phyloP scores from a whole-genome alignment of 2,329 filamentous ascomycete genomes.

The Monosporascus sp. region DNA sequence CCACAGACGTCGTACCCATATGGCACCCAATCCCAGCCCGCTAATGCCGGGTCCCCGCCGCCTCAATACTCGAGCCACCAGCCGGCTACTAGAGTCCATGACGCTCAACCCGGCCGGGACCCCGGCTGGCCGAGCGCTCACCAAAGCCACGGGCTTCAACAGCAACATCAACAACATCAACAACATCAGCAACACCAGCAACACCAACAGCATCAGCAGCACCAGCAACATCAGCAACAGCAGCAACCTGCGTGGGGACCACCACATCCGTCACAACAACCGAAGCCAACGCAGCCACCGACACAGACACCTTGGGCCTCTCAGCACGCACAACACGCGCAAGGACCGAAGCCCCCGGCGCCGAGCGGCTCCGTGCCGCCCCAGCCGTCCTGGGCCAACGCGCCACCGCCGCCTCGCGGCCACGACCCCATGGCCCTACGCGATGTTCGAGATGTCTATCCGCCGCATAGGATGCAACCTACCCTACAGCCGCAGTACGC shows the following conservation, averaged over 20 bases:
- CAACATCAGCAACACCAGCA: constrained; percentile 14
- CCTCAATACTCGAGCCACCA: constrained; percentile 50
- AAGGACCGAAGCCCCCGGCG: constrained; percentile 31
- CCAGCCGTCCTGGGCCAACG: constrained; percentile 31
- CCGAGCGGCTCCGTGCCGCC: constrained; percentile 28
- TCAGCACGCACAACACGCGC: constrained; percentile 34
- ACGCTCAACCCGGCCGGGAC: constrained; percentile 33
- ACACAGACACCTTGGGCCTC: constrained; percentile 34
- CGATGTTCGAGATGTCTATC: constrained; percentile 22
- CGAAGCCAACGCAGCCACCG: constrained; percentile 30
- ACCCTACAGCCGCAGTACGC: constrained; percentile 31
- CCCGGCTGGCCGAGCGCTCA: constrained; percentile 29
- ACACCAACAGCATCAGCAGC: constrained; percentile 16
- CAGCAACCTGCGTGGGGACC: constrained; percentile 27
- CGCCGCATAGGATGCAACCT: constrained; percentile 23
- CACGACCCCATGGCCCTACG: constrained; percentile 27
- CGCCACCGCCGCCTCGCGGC: constrained; percentile 21
- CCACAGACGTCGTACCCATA: constrained; percentile 41
- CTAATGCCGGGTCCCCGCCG: constrained; percentile 45
- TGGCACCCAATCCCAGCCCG: constrained; percentile 34
- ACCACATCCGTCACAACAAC: constrained; percentile 32
- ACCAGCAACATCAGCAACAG: constrained; percentile 20
- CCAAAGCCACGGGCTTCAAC: constrained; percentile 25
- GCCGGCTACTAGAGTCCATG: constrained; percentile 38
- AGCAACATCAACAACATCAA: constrained; percentile 25